Conservation (phyloP, 2,329 filamentous ascomycete species). For the Uncinocarpus reesii region DNA sequence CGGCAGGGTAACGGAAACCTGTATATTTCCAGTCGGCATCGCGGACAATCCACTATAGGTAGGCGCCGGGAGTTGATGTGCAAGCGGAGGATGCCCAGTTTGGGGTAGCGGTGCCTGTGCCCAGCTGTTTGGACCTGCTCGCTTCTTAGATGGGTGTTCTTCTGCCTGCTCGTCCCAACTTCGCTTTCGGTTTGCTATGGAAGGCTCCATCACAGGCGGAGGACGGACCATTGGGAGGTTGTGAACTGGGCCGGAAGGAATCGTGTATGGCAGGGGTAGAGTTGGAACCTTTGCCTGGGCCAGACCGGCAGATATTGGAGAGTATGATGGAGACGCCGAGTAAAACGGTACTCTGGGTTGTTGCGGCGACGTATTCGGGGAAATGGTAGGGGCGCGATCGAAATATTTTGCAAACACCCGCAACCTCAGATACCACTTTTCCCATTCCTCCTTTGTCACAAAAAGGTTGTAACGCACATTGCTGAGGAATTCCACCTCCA, state of each 20-base stretch:
- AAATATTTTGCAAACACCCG: slow-evolving; percentile 76
- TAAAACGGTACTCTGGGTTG: slow-evolving; percentile 22
- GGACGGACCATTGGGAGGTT: background rate
- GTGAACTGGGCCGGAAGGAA: background rate
- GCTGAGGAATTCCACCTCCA: slow-evolving; percentile 99
- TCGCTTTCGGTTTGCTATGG: slow-evolving; percentile 24
- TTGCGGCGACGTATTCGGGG: slow-evolving; percentile 31
- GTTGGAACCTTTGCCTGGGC: slow-evolving; percentile 21
- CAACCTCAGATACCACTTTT: slow-evolving; percentile 73
- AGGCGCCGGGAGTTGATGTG: slow-evolving; percentile 24
- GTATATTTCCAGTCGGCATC: slow-evolving; percentile 31
- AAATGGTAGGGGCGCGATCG: slow-evolving; percentile 52
- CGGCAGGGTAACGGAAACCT: slow-evolving; percentile 18
- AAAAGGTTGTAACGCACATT: slow-evolving; percentile 94
- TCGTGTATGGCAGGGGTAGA: slow-evolving; percentile 32
- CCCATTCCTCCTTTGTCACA: slow-evolving; percentile 78
- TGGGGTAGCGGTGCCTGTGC: slow-evolving; percentile 18
- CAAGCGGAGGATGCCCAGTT: slow-evolving; percentile 19
- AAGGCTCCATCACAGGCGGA: slow-evolving; percentile 15
- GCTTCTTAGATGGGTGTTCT: slow-evolving; percentile 10
- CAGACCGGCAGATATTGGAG: slow-evolving; percentile 21
- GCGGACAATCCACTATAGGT: slow-evolving; percentile 26
- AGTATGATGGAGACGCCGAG: slow-evolving; percentile 29
- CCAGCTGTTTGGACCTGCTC: slow-evolving; percentile 5
- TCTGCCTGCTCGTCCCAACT: slow-evolving; percentile 14